A percentile compares a stretch with the other conserved stretches of the same genome.
Conservation (phyloP, 257 asterid species). For the Euphrasia confusa region DNA sequence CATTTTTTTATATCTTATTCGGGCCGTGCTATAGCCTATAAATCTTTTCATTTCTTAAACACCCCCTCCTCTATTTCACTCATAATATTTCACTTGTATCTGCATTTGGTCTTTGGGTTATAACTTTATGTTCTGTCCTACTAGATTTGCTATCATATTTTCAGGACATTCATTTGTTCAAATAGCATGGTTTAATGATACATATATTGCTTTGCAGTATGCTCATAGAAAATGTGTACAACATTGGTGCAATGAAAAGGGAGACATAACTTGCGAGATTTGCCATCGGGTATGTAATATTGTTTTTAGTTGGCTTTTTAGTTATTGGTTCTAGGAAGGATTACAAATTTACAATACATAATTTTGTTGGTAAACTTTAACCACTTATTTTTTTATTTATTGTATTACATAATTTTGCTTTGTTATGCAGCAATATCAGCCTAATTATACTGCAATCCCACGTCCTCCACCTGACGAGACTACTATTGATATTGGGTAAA, state of each 20-base stretch:
- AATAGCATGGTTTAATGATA: conserved; percentile 20
- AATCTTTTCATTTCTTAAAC: neutral
- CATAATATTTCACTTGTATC: conserved; percentile 1
- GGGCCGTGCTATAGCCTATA: neutral
- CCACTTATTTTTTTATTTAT: neutral
- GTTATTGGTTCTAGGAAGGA: neutral
- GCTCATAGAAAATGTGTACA: conserved; percentile 97
- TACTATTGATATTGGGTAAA: conserved; percentile 85
- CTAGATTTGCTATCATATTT: conserved; percentile 2
- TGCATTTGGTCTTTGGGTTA: conserved; percentile 1
- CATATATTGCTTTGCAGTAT: conserved; percentile 53
- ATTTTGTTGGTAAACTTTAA: neutral
- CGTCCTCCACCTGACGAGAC: conserved; percentile 78
- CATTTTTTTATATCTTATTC: neutral
- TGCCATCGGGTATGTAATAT: conserved; percentile 71
- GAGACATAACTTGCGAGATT: conserved; percentile 92
- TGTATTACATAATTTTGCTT: neutral
- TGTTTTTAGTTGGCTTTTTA: neutral
- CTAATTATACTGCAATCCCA: conserved; percentile 84
- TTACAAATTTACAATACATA: neutral
- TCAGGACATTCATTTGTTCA: conserved; percentile 13
- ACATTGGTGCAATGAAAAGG: conserved; percentile 98
- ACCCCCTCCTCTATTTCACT: neutral
- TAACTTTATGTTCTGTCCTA: conserved; percentile 12
- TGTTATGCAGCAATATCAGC: conserved; percentile 67